These are phyloP conservation scores for Neofusicoccum cordaticola DNA, from an alignment of 2,329 filamentous ascomycete genomes.

Conservation along the genomic window DNA sequence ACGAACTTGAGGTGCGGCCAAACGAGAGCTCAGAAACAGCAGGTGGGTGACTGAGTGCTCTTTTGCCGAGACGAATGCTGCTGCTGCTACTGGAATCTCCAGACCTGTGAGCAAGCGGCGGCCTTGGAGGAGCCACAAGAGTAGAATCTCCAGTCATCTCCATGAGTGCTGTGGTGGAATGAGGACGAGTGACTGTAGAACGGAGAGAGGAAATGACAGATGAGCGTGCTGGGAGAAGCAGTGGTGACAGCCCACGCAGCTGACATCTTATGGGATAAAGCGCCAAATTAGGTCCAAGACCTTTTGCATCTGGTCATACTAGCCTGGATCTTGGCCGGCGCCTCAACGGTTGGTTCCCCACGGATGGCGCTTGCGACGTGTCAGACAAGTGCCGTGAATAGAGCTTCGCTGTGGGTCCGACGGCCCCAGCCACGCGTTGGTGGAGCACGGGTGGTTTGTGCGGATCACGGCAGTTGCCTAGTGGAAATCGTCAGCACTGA, in stretches of 20 bases:
- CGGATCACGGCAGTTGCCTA: background rate
- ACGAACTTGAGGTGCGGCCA: background rate
- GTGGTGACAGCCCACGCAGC: background rate
- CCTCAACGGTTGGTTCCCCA: background rate
- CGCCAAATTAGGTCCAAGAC: background rate
- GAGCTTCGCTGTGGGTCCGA: background rate
- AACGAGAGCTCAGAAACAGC: conserved; percentile 1
- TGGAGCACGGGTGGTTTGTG: background rate
- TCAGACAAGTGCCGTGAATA: background rate
- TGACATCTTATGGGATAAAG: background rate
- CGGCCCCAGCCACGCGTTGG: background rate
- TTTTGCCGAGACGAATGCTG: conserved; percentile 1
- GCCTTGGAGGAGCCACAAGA: background rate
- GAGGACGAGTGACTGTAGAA: background rate
- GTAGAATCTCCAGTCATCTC: background rate
- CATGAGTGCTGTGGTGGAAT: background rate
- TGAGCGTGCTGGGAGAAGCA: background rate
- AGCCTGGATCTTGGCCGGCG: background rate
- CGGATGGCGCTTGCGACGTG: background rate
- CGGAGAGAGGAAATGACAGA: background rate
- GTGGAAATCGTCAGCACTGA: background rate
- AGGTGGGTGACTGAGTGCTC: background rate
- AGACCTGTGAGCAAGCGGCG: background rate
- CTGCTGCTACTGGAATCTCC: background rate
- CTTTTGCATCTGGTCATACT: background rate